Evolutionary conservation across 495 filamentous ascomycete species (phyloP).

Genomic region (Talaromyces ruber): DNA sequence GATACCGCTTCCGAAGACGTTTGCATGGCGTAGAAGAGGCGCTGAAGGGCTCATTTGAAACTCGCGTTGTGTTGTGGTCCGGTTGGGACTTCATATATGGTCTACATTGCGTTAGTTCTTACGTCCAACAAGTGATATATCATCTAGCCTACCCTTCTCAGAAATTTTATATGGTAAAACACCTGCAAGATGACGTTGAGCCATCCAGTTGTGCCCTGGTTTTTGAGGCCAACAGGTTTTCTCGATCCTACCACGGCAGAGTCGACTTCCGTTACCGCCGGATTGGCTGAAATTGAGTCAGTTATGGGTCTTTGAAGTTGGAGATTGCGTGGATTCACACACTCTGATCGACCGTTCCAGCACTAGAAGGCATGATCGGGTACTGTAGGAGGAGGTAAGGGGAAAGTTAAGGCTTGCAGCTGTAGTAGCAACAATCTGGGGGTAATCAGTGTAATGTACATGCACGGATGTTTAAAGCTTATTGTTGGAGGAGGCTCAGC

Average conservation of each 20-base stretch:
- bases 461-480: not conserved
- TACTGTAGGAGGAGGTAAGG: no score
- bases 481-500: not conserved
- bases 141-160: not conserved
- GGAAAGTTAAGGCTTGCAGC: not conserved
- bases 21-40: not conserved
- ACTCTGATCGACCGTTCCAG: not conserved
- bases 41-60: not conserved
- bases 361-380: no score
- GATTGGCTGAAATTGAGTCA: not conserved
- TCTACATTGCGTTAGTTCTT: not conserved
- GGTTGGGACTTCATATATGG: not conserved
- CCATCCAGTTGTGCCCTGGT: not conserved
- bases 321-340: not conserved
- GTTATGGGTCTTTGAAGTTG: not conserved
- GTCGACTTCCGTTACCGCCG: not conserved
- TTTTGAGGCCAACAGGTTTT: not conserved
- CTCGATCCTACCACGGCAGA: not conserved
- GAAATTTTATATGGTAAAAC: not conserved
- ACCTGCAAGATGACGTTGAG: not conserved
- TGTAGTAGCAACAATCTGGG: not conserved
- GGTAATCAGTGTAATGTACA: no score
- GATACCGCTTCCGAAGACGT: not conserved
- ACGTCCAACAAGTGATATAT: no score
- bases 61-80: not conserved